Evolutionary conservation across 208 protist species (phyloP), one percentile per base, ranked within the genome.

Genomic region (Trypanosoma vivax): DNA sequence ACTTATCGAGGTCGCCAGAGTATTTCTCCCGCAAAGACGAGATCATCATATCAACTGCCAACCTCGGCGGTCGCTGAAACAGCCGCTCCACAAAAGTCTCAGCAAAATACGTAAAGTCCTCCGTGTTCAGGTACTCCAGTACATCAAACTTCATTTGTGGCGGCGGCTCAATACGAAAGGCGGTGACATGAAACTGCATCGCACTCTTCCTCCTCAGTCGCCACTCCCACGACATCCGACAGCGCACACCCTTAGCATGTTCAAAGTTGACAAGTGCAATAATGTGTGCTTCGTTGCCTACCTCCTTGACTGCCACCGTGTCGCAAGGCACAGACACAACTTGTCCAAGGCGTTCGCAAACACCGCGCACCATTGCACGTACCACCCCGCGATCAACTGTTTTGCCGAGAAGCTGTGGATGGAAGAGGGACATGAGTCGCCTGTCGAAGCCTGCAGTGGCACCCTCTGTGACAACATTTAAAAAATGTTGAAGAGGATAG

Each of bases 191-290:
- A 53, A 90, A 94, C 3, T 49, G 58, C 46, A 54, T 39, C 14
- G 58, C 3, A 10, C 10, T 3, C 9, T 38, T 48, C 21, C 21
- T 5, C 33, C 21, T 50, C 13, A 23, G 50, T 3, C 79, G 67
- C 61, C 48, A 64, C 24, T 65, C 59, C 73, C 77, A 94, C 31
- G 73, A 69, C 25, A 90, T 72, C 35, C 83, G 63, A 52, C 83
- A 91, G 37, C 70, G 73, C 13, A 91, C 83, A 37, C 63, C 48
- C 50, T 73, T 66, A 30, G 27, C 71, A 39, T 74, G 60, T 24
- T 76, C 63, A 51, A 94, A 94, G 70, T 94, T 68, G 6, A 90
- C 76, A 13, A 91, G 66, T 19, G 79, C 87, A n/a, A 82, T 70
- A 38, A 79, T 75, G 59, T 77, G 79, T n/a, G 76, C 66, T 13